phyloP scores from a whole-genome alignment of 495 filamentous ascomycete genomes.

The Xylaria telfairii region DNA sequence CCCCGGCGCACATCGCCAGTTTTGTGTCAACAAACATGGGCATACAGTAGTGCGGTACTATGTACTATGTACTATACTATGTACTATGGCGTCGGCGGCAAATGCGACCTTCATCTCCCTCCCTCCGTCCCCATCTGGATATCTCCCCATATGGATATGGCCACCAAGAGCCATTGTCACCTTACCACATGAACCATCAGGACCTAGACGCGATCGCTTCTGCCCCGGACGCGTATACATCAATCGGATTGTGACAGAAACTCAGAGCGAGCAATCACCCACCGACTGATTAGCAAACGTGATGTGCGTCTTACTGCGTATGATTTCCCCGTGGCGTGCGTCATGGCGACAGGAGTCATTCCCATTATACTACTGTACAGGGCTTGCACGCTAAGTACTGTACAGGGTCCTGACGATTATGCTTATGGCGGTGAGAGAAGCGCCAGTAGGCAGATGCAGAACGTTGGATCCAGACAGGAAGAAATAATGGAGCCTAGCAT shows the following conservation, averaged over 20 bases:
- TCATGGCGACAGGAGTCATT: constrained; percentile 14
- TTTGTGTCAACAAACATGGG: neutral
- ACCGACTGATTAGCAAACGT: constrained; percentile 4
- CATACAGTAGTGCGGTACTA: neutral
- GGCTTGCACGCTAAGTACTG: too few species aligned
- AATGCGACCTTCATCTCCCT: neutral
- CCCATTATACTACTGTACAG: constrained; percentile 3
- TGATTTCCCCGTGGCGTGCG: neutral
- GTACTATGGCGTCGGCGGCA: neutral
- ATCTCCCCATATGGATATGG: neutral
- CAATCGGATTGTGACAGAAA: neutral
- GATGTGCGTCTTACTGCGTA: neutral
- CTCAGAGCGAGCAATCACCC: neutral
- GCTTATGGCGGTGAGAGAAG: constrained; percentile 22
- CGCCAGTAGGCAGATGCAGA: constrained; percentile 9
- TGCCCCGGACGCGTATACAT: constrained; percentile 1
- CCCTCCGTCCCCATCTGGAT: too few species aligned
- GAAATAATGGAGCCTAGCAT: constrained; percentile 14
- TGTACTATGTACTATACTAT: too few species aligned
- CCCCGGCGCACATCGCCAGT: constrained; percentile 15
- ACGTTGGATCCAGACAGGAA: neutral
- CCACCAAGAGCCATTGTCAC: neutral
- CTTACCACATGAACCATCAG: neutral
- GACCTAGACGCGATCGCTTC: constrained; percentile 1
- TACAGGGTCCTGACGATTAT: neutral